Evolutionary conservation across 371 early-diverging fungal genomes (phyloP), one percentile per base, ranked within the genome.

Genomic region (Mucor piriformis): DNA sequence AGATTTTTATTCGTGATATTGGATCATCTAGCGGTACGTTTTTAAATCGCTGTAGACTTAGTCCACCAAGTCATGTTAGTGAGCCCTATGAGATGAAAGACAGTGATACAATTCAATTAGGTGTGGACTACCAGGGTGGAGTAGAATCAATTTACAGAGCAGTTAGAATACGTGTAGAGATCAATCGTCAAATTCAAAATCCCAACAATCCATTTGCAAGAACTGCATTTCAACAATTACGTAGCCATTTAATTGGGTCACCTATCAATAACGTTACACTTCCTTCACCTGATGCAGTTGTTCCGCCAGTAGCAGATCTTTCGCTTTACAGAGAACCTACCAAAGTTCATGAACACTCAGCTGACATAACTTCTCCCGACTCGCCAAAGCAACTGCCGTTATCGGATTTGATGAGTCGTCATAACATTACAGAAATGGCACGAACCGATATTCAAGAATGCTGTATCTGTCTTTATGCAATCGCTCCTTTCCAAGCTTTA

Each of bases 1-100:
- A 92, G 89, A 83, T 97, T 16, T 95, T 71, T 65, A 85, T 96
- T 56, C 83, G 89, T 56, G 97, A 97, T 71, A 92, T 91, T 32
- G 93, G 92, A 50, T 91, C 92, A 35, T 95, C 95, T 3, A 94
- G 94, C 25, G 97, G 97, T 20, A 97, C 97, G 13, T 97, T 95
- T 66, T 73, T 96, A 42, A 97, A 97, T 80, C 88, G 92, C 66
- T 83, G 91, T 73, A 76, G 97, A 7, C 73, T 97, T 32, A 87
- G 90, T 42, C 86, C 95, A 11, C 90, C 95, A n/a, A 89, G 88
- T 10, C 87, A 88, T 50, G 91, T 91, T 64, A 91, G 91, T 50
- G 66, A 83, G 50, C 91, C 94, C 35, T 85, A 88, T 34, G 86
- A 81, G 37, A 64, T 97, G 46, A 88, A 88, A 62, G 93, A 95